These are phyloP conservation scores for Straminergon stramineum DNA, from an alignment of 225 moss, liverwort and hornwort species.

Conservation along the genomic window DNA sequence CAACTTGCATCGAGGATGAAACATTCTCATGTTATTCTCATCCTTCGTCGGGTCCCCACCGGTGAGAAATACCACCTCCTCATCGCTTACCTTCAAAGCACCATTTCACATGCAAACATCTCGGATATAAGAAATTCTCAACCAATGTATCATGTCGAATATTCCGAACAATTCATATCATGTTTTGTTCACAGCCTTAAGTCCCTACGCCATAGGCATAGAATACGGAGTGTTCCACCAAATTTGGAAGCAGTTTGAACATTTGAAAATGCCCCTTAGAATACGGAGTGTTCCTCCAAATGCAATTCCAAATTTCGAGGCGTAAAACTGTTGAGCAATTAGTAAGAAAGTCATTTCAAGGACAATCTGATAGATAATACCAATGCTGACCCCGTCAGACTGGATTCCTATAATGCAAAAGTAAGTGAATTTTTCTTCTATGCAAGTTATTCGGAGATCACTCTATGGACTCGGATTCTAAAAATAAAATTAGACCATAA, in stretches of 20 bases:
- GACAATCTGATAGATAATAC: background rate
- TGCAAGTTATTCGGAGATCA: background rate
- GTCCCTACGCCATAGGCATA: background rate
- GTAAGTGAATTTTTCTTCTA: background rate
- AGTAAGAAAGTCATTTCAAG: background rate
- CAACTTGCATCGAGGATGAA: slow-evolving; percentile 49
- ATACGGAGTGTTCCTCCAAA: too few relatives aligned
- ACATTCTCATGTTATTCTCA: slow-evolving; percentile 52
- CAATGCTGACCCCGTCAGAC: background rate
- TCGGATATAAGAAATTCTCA: background rate
- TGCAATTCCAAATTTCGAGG: background rate
- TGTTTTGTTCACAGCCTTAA: background rate
- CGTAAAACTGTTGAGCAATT: background rate
- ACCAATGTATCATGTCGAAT: background rate
- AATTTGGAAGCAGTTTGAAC: background rate
- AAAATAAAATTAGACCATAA: background rate
- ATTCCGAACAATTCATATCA: background rate
- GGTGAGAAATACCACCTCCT: slow-evolving; percentile 46
- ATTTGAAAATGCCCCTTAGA: background rate
- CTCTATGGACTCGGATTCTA: background rate
- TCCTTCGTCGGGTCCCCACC: slow-evolving; percentile 45
- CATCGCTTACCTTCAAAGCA: slow-evolving; percentile 40
- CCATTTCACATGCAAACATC: background rate
- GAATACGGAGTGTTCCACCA: background rate
- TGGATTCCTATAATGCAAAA: background rate